phyloP scores from a whole-genome alignment of 1,139 yeast species.

The Debaryomyces nepalensis region DNA sequence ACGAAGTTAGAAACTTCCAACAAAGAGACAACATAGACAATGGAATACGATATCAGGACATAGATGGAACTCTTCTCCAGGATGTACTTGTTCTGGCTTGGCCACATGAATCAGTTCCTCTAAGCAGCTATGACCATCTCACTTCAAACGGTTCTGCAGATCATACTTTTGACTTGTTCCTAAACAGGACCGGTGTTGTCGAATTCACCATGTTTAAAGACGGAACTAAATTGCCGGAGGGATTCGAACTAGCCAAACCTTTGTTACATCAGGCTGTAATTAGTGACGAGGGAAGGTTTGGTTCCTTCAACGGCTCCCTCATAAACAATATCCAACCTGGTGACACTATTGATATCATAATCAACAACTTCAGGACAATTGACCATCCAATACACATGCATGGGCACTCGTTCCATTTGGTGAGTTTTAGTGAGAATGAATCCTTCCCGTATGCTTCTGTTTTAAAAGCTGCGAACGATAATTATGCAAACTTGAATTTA shows the following conservation, averaged over 20 bases:
- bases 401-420: slow-evolving; percentile 37
- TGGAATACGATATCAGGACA: slow-evolving; percentile 22
- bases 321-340: slow-evolving; percentile 26
- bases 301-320: slow-evolving; percentile 19
- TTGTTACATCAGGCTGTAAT: slow-evolving; percentile 16
- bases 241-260: slow-evolving; percentile 25
- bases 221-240: slow-evolving; percentile 24
- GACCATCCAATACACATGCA: slow-evolving; percentile 43
- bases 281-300: neutral
- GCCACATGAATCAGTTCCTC: slow-evolving; percentile 27
- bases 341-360: slow-evolving; percentile 34
- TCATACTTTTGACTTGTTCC: slow-evolving; percentile 27
- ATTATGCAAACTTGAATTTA: slow-evolving; percentile 21
- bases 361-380: slow-evolving; percentile 30
- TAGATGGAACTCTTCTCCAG: slow-evolving; percentile 23
- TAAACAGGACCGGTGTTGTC: slow-evolving; percentile 31
- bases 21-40: slow-evolving; percentile 12
- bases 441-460: slow-evolving; percentile 28
- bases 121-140: slow-evolving; percentile 8
- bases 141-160: slow-evolving; percentile 21
- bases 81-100: slow-evolving; percentile 17
- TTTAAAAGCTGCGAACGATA: slow-evolving; percentile 26
- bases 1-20: slow-evolving; percentile 13
- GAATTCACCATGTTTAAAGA: slow-evolving; percentile 32
- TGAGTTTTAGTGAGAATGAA: slow-evolving; percentile 27